These are phyloP conservation scores for Beauveria sp. DNA, from an alignment of 2,329 filamentous ascomycete genomes.

Conservation along the genomic window DNA sequence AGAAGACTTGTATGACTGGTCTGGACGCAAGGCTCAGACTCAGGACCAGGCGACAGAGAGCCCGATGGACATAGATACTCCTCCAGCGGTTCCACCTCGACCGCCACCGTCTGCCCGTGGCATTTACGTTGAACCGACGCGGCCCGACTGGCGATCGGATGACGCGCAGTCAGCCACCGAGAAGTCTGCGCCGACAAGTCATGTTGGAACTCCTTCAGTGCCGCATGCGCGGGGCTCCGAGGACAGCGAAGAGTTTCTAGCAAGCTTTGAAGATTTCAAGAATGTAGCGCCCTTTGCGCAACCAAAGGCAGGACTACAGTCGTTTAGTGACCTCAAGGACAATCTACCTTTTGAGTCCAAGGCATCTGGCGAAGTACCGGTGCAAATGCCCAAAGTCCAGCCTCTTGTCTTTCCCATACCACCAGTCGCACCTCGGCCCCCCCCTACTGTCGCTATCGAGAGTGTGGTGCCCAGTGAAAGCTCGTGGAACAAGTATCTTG, in stretches of 20 bases:
- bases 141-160: slow-evolving; percentile 52
- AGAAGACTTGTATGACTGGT: slow-evolving; percentile 29
- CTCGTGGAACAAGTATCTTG: slow-evolving; percentile 44
- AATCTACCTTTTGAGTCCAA: slow-evolving; percentile 50
- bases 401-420: slow-evolving; percentile 38
- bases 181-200: slow-evolving; percentile 17
- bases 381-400: slow-evolving; percentile 25
- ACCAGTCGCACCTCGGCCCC: slow-evolving; percentile 43
- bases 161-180: slow-evolving; percentile 26
- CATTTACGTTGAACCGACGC: slow-evolving; percentile 50
- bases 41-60: slow-evolving; percentile 30
- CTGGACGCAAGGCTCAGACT: slow-evolving; percentile 25
- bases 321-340: slow-evolving; percentile 48
- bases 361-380: slow-evolving; percentile 35
- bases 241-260: slow-evolving; percentile 47
- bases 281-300: slow-evolving; percentile 49
- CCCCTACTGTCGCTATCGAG: slow-evolving; percentile 33
- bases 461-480: slow-evolving; percentile 34
- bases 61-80: slow-evolving; percentile 59
- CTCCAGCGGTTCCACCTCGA: slow-evolving; percentile 24
- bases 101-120: slow-evolving; percentile 33
- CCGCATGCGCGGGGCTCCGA: slow-evolving; percentile 42
- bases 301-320: slow-evolving; percentile 40
- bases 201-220: slow-evolving; percentile 18
- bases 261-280: slow-evolving; percentile 46